Evolutionary conservation across 2,329 filamentous ascomycete species (phyloP), one percentile per base, ranked within the genome.

Genomic region (Fusarium sp.): DNA sequence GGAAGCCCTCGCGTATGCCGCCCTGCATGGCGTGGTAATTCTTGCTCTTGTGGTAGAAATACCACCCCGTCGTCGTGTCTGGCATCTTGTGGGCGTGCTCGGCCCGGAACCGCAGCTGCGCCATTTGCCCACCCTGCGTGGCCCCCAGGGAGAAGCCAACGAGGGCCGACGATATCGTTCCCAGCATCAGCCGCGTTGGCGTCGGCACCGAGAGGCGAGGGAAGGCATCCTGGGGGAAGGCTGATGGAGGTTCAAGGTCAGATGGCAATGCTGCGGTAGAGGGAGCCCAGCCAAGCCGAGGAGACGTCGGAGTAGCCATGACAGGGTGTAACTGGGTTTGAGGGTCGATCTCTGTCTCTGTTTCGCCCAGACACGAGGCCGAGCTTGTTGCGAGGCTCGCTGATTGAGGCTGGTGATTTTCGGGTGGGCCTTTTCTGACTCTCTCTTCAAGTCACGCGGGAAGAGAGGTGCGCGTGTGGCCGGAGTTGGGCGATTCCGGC

Each of bases 41-140:
- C 83, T 98, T 98, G 80, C 91, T 94, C 84, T 98, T 98, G 86
- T 98, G 96, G 83, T 99, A 99, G n/a, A 98, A 89, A 81, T 96
- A 99, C 96, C 96, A 99, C 20, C 95, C 96, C 3, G 92, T 90
- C 29, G 94, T 92, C 1, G 92, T 92, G 5, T 90, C 91, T 22
- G 96, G 96, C 71, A 98, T 91, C 74, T 96, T 93, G 86, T 99
- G 96, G 1, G 96, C 95, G 80, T 99, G 97, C 84, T 99, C 96
- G 69, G 96, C 96, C 64, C 96, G 92, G 85, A 98, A 99, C 42
- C 93, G 92, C 66, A 97, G 87, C 60, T 93, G 92, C 1, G 94
- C 90, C 80, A 89, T 91, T 79, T 91, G 91, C 67, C 91, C 92
- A 27, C 94, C 94, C 64, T 95, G 90, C 8, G 90, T 87, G 20